phyloP scores from a whole-genome alignment of 2,329 filamentous ascomycete species.

The Seiridium cupressi region DNA sequence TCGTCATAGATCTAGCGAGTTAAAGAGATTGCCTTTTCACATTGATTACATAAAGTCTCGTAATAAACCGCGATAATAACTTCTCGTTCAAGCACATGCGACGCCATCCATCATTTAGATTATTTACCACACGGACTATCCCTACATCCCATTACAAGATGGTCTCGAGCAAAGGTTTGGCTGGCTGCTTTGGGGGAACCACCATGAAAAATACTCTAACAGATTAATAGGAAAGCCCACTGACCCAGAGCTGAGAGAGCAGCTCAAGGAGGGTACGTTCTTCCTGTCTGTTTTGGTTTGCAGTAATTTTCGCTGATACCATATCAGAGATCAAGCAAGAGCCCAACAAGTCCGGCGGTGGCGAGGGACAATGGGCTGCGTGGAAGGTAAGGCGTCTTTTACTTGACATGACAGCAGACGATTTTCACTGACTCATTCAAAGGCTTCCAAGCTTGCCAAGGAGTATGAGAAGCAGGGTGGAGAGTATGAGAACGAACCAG shows the following conservation, averaged over 20 bases:
- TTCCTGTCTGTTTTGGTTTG: neutral
- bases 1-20: constrained; percentile 1
- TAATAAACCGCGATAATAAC: neutral
- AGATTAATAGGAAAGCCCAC: constrained; percentile 32
- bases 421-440: neutral
- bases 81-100: neutral
- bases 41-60: neutral
- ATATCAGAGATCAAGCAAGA: constrained; percentile 37
- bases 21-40: neutral
- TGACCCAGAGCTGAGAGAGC: constrained; percentile 35
- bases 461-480: constrained; percentile 41
- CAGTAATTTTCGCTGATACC: neutral
- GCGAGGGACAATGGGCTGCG: constrained; percentile 35
- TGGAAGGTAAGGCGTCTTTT: constrained; percentile 28
- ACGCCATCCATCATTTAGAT: neutral
- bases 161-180: constrained; percentile 2
- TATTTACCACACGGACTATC: neutral
- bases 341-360: constrained; percentile 38
- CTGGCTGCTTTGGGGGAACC: neutral
- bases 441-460: constrained; percentile 36
- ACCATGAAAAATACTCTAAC: neutral
- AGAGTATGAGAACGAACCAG: constrained; percentile 36
- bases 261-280: constrained; percentile 33
- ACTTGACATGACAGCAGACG: neutral
- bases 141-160: neutral